phyloP scores from a whole-genome alignment of 2,329 filamentous ascomycete genomes.

The Diaporthe vexans region DNA sequence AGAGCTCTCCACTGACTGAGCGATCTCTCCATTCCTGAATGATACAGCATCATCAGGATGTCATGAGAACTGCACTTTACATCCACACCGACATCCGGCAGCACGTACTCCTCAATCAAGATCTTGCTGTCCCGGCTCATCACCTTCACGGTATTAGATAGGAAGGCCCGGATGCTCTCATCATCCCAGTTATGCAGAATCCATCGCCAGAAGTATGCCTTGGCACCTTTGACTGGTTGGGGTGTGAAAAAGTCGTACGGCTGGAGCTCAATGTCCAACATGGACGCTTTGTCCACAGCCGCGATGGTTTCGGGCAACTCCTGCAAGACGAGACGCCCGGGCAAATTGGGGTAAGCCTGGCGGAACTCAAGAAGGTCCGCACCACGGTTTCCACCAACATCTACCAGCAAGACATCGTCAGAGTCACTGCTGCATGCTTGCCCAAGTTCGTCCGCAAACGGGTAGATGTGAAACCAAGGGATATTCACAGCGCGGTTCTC shows the following conservation, averaged over 20 bases:
- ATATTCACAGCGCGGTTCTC: neutral
- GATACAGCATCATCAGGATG: constrained; percentile 15
- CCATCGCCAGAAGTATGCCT: constrained; percentile 29
- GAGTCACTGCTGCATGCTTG: neutral
- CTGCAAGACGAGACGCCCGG: constrained; percentile 17
- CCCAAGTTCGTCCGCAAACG: neutral
- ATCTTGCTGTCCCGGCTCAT: constrained; percentile 11
- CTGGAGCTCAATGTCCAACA: neutral
- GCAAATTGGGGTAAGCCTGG: neutral
- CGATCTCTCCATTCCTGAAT: constrained; percentile 20
- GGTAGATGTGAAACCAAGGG: constrained; percentile 2
- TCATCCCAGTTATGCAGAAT: constrained; percentile 34
- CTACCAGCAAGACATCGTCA: neutral
- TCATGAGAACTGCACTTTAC: constrained; percentile 7
- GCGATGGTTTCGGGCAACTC: constrained; percentile 7
- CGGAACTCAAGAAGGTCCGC: constrained; percentile 11
- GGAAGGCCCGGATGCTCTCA: neutral
- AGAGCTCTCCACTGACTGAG: constrained; percentile 8
- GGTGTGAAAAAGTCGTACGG: constrained; percentile 22
- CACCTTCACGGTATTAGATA: constrained; percentile 20
- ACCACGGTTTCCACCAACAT: constrained; percentile 7
- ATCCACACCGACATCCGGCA: constrained; percentile 5
- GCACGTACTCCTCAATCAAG: constrained; percentile 18
- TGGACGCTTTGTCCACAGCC: constrained; percentile 1
- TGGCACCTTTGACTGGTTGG: constrained; percentile 19